Base-by-base conservation (phyloP, 2,329 filamentous ascomycete species). In the Talaromyces sp. region DNA sequence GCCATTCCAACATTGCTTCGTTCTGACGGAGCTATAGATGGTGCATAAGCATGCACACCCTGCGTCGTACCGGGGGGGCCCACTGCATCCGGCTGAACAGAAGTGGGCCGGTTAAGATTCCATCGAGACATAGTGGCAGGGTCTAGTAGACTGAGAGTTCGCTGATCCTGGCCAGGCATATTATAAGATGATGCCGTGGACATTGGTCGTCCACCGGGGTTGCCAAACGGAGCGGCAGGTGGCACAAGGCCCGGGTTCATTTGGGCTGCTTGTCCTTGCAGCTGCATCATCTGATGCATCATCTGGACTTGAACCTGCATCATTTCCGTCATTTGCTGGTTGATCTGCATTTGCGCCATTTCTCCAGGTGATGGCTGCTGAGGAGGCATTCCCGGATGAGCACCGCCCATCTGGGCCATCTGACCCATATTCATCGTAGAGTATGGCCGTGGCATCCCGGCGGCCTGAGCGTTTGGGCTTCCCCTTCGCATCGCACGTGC, bases 291-390 rank as follows among this genome's bases (percentile, higher is more conserved):
- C 65, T 79, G 77, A 68, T 92, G 89, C 88, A 95, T 93, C 76
- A 92, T 92, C 71, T 95, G 90, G 88, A 95, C 92, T 72, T 96
- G 91, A 88, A 94, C 91, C 71, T 92, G 88, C 89, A 93, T 92
- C 76, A 93, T 92, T 68, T 91, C 88, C 59, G 85, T 83, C 90
- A 93, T 92, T 70, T 92, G 89, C 69, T 91, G 88, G 7, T 85
- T 88, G 82, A 94, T 88, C 66, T 92, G 87, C 48, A 92, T 82
- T 67, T 93, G 89, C 29, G 87, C 87, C 71, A 90, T 88, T 63
- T 91, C 88, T 24, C 83, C 84, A 2, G 86, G 79, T 17, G 83
- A 83, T 2, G 51, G 54, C 12, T 66, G 70, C 38, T 65, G 68
- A 10, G 63, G 63, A 57, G 63, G 61, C 12, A 60, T 38, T 46